Evolutionary conservation across 2,329 filamentous ascomycete species (phyloP).

Genomic region (Monascus ruber): DNA sequence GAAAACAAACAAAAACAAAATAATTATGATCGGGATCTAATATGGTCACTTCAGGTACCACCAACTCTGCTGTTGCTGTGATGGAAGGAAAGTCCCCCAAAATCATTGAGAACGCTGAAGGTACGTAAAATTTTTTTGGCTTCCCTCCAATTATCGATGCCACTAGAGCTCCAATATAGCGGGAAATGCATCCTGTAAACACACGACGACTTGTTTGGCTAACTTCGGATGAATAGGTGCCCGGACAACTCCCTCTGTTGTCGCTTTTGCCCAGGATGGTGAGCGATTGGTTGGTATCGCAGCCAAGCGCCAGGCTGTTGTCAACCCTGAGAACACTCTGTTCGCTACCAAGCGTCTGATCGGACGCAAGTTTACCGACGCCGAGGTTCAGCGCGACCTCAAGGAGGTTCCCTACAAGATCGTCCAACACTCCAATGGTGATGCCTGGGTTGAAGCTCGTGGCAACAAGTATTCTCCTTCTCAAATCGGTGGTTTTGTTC

Average conservation of each 20-base stretch:
- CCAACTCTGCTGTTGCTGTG: constrained; percentile 91
- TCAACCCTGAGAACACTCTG: constrained; percentile 96
- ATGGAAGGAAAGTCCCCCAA: constrained; percentile 94
- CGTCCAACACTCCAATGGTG: constrained; percentile 89
- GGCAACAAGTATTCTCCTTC: constrained; percentile 95
- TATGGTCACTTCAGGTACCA: constrained; percentile 51
- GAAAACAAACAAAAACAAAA: constrained; percentile 7
- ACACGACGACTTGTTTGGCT: not conserved
- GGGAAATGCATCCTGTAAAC: not conserved
- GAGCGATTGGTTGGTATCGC: constrained; percentile 95
- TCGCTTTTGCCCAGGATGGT: constrained; percentile 89
- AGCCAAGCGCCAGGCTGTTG: constrained; percentile 94
- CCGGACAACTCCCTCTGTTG: constrained; percentile 84
- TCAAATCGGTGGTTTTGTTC: constrained; percentile 93
- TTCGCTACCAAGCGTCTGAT: constrained; percentile 99
- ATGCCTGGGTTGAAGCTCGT: constrained; percentile 89
- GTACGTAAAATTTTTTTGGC: constrained; percentile 37
- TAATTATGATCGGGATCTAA: not conserved
- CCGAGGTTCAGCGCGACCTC: constrained; percentile 90
- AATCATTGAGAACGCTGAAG: constrained; percentile 97
- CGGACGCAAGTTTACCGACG: constrained; percentile 89
- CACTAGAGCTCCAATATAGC: not conserved
- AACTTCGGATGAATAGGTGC: constrained; percentile 46
- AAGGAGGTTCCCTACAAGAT: constrained; percentile 99
- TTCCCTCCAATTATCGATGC: not conserved